A percentile compares a stretch with the other conserved stretches of the same genome.
Conservation (phyloP, 2,329 filamentous ascomycete species). For the Fonsecaea erecta region DNA sequence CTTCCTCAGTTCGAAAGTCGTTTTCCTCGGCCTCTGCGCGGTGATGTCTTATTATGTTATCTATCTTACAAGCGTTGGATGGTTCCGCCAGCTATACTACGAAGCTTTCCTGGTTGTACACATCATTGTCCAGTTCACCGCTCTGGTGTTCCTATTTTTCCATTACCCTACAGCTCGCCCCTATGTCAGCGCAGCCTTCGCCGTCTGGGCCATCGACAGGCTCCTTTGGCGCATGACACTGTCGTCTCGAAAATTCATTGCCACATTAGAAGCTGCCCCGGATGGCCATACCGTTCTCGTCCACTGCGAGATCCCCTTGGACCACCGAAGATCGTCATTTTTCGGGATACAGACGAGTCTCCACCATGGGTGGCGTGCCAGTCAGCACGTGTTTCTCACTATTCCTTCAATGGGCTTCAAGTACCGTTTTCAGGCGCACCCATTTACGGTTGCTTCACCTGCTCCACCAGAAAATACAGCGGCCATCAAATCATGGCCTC, state of each 20-base stretch:
- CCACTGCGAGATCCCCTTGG: conserved; percentile 27
- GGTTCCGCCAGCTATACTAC: conserved; percentile 65
- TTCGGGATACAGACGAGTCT: conserved; percentile 37
- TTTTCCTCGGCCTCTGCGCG: conserved; percentile 60
- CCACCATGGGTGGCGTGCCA: conserved; percentile 63
- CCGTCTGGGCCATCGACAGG: conserved; percentile 63
- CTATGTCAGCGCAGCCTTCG: conserved; percentile 59
- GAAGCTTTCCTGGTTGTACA: conserved; percentile 66
- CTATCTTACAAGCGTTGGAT: conserved; percentile 65
- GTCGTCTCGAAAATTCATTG: conserved; percentile 55
- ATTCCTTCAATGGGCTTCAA: conserved; percentile 59
- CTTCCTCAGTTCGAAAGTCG: conserved; percentile 59
- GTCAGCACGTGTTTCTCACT: conserved; percentile 68
- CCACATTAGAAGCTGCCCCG: conserved; percentile 59
- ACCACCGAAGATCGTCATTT: conserved; percentile 14
- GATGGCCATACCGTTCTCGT: conserved; percentile 62
- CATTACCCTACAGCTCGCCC: conserved; percentile 60
- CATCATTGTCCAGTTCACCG: conserved; percentile 61
- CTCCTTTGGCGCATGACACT: conserved; percentile 61
- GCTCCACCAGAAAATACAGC: conserved; percentile 24
- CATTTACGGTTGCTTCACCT: conserved; percentile 67
- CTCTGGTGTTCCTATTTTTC: conserved; percentile 62
- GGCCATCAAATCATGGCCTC: conserved; percentile 51
- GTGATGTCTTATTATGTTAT: conserved; percentile 65
- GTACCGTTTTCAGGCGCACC: conserved; percentile 65